Evolutionary conservation across 2,329 filamentous ascomycete genomes (phyloP), one percentile per base, ranked within the genome.

Genomic region (Fusarium sacchari): DNA sequence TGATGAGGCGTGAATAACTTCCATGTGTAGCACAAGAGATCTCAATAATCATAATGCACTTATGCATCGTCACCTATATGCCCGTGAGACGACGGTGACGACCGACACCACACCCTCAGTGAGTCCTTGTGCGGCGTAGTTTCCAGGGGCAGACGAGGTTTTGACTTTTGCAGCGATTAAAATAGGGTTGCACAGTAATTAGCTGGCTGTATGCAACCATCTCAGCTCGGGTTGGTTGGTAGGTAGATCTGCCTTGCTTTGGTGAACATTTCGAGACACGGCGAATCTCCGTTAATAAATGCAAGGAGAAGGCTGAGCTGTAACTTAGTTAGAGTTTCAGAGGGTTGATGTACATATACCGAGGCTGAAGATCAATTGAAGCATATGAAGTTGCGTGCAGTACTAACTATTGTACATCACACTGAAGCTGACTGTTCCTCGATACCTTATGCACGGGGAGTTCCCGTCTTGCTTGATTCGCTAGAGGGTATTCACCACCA

Each of bases 171-270:
- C 37, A 24, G 37, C 24, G 57, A 74, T 64, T 53, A 43, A 59
- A 72, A 72, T 66, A 46, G 43, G 24, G 3, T 20, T 15, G 17
- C 14, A 46, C n/a, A n/a, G n/a, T n/a, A n/a, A n/a, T n/a, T n/a
- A n/a, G n/a, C n/a, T n/a, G n/a, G 40, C 70, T 36, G 52, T 39
- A 74, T 73, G 63, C 53, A 58, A 55, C 71, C 70, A 49, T 55
- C 53, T 71, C 71, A 46, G 40, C 67, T 68, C 37, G 34, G 32
- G 59, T 59, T 60, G 49, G 44, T 40, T 55, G 24, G 24, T 55
- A 40, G 34, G 50, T 37, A 26, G 47, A 50, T 59, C 30, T 59
- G 24, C 26, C 24, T 30, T 34, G 22, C 13, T 40, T 40, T 64
- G 26, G 34, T 39, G 26, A 15, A 5, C 8, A 12, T 66, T 15